Percentiles rank a stretch among this genome's conserved stretches.
phyloP scores from a whole-genome alignment of 106 monocot species.

The Apostasia ramifera region DNA sequence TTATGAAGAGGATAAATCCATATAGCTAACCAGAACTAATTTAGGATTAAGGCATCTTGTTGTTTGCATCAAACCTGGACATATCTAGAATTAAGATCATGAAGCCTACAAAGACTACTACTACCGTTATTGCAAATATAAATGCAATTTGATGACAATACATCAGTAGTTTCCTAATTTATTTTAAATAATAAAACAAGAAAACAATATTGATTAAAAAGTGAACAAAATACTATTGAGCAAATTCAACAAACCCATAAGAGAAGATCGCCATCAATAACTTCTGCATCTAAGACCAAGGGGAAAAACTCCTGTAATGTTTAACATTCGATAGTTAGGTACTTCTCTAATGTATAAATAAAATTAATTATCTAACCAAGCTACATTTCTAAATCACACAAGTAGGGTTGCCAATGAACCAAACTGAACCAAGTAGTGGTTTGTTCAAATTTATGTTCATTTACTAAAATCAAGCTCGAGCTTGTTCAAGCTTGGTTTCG shows the following conservation, averaged over 20 bases:
- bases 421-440: too few species aligned
- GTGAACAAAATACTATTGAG: background rate
- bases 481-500: too few species aligned
- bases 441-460: too few species aligned
- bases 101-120: background rate
- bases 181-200: background rate
- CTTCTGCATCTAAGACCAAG: conserved; percentile 49
- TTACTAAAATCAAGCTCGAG: too few species aligned
- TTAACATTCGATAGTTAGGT: background rate
- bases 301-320: conserved; percentile 72
- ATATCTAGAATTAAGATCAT: background rate
- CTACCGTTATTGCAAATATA: background rate
- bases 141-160: background rate
- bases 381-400: too few species aligned
- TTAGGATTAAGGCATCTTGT: too few species aligned
- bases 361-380: background rate
- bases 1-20: too few species aligned
- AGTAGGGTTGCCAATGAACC: too few species aligned
- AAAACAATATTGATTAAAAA: too few species aligned
- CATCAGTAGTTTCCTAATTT: background rate
- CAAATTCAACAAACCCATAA: conserved; percentile 49
- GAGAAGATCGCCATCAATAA: conserved; percentile 70
- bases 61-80: too few species aligned
- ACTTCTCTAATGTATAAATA: background rate
- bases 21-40: too few species aligned